Evolutionary conservation across 306 rosid genomes (phyloP), one percentile per base, ranked within the genome.

Genomic region (Geum urbanum): DNA sequence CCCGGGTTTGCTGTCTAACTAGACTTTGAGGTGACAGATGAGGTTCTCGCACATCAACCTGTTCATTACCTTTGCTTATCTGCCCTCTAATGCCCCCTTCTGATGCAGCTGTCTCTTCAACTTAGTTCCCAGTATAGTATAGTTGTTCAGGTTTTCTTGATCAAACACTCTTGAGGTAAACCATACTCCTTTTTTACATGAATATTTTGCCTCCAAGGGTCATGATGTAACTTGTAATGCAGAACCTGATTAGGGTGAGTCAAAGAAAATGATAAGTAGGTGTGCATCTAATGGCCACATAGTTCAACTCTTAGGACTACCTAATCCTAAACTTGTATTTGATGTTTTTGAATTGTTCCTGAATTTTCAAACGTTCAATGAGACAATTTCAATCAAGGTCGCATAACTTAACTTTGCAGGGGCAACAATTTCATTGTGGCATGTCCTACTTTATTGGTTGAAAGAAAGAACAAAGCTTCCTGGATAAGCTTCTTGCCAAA

Each of bases 141-240:
- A 22, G 9, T 64, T 76, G 74, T 69, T 89, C 86, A 83, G 61
- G 24, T 80, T 70, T 74, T 73, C 76, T 70, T 72, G 41, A 49
- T 44, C 68, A 84, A 70, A 80, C 98, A 92, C 75, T 88, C 88
- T 44, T 40, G 69, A 24, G 91, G 87, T 74, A 87, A 81, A 64
- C 98, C 96, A 63, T 80, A 88, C 32, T 79, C 81, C 74, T 90
- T 89, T 52, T 77, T 66, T n/a, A 58, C 70, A 52, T 20, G 70
- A 74, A 78, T 76, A 53, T 39, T 78, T 77, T 72, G 86, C 89
- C 92, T 83, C 98, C 98, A 92, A 48, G 86, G 96, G 16, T 92
- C 98, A 20, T 90, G 85, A 43, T 92, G 95, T 66, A 92, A 79
- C 85, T 92, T 90, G 86, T 88, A 83, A 77, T 92, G 96, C 86